A percentile compares a stretch with the other conserved stretches of the same genome.
Conservation (phyloP, 352 stramenopile genomes). For the Globisporangium cylindrosporum region DNA sequence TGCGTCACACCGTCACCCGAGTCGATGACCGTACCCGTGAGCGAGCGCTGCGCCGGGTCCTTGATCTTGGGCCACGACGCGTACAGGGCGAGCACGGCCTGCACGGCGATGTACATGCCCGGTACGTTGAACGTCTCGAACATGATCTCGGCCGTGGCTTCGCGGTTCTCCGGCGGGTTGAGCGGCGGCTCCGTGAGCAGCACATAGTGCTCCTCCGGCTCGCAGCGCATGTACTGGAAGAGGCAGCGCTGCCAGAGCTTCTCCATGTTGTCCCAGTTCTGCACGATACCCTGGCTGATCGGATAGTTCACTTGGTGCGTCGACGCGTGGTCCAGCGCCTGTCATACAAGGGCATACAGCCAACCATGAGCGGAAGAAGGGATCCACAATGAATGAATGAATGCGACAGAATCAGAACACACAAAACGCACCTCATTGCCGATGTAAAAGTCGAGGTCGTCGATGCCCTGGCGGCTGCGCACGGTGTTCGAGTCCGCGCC, state of each 20-base stretch:
- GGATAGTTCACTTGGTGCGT: conserved; percentile 92
- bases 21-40: conserved; percentile 94
- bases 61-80: conserved; percentile 92
- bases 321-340: conserved; percentile 81
- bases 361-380: not conserved
- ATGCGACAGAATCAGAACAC: not conserved
- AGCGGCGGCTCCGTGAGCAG: conserved; percentile 90
- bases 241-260: conserved; percentile 92
- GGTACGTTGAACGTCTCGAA: conserved; percentile 97
- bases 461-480: conserved; percentile 87
- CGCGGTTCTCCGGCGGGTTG: conserved; percentile 94
- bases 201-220: conserved; percentile 93
- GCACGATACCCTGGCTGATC: conserved; percentile 88
- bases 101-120: conserved; percentile 93
- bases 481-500: conserved; percentile 63
- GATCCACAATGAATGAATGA: not conserved
- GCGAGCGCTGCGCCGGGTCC: conserved; percentile 78
- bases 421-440: conserved; percentile 68
- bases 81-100: conserved; percentile 93
- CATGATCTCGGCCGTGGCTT: conserved; percentile 96
- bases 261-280: conserved; percentile 97
- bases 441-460: conserved; percentile 96
- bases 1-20: conserved; percentile 93
- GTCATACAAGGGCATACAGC: not conserved
- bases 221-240: conserved; percentile 93